Conservation (phyloP, 2,329 filamentous ascomycete genomes). For the Scopulariopsis brevicaulis region DNA sequence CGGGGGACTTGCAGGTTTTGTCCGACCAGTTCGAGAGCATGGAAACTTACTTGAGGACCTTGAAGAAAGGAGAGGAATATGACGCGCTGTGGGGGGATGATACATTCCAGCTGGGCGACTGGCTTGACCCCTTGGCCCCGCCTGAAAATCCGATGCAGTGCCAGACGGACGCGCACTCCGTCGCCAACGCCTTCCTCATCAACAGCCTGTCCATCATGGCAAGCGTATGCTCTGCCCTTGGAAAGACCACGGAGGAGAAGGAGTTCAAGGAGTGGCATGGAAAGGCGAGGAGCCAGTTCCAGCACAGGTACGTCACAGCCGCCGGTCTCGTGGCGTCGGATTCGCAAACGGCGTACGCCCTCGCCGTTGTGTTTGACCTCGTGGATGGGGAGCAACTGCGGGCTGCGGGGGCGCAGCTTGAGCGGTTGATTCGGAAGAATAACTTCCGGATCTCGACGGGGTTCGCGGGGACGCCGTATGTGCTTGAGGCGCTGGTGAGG, state of each 20-base stretch:
- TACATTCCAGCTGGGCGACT: constrained; percentile 29
- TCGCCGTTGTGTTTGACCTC: constrained; percentile 25
- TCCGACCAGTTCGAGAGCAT: constrained; percentile 25
- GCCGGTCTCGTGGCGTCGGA: constrained; percentile 18
- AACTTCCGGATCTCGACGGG: constrained; percentile 26
- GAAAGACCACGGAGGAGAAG: constrained; percentile 13
- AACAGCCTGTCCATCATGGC: constrained; percentile 25
- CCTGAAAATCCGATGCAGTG: constrained; percentile 24
- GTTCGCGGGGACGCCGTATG: constrained; percentile 30
- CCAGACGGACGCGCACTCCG: constrained; percentile 25
- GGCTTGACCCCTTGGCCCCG: constrained; percentile 35
- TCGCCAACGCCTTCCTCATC: constrained; percentile 34
- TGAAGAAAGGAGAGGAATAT: constrained; percentile 10
- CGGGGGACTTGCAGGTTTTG: constrained; percentile 23
- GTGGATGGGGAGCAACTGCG: constrained; percentile 11
- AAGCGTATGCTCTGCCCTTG: constrained; percentile 20
- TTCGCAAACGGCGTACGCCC: constrained; percentile 26
- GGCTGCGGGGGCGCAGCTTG: constrained; percentile 15
- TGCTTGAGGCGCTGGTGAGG: constrained; percentile 18
- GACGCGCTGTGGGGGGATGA: constrained; percentile 27
- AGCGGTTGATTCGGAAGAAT: constrained; percentile 18
- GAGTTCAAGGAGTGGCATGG: constrained; percentile 11
- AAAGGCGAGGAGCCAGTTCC: constrained; percentile 15
- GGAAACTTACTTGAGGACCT: constrained; percentile 24
- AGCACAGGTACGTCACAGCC: constrained; percentile 16